A percentile compares a stretch with the other conserved stretches of the same genome.
Evolutionary conservation across 257 asterid genomes (phyloP).

Genomic region (Penstemon eatonii): DNA sequence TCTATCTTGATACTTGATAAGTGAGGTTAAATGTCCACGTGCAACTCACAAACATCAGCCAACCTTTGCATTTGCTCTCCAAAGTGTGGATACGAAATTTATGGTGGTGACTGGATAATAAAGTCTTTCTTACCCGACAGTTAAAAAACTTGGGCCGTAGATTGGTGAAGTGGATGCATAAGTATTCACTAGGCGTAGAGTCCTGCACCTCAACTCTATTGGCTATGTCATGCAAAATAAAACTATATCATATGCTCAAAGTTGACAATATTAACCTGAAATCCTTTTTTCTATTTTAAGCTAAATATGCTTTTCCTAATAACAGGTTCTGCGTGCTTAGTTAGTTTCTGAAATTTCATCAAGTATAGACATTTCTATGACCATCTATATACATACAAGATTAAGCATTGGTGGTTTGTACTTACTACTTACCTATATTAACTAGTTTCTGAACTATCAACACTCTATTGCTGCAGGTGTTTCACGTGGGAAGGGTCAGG

Average conservation of each 20-base stretch:
- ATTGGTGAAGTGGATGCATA: neutral
- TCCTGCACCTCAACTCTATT: slow-evolving; percentile 12
- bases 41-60: slow-evolving; percentile 2
- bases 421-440: slow-evolving; percentile 3
- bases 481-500: slow-evolving; percentile 98
- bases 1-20: neutral
- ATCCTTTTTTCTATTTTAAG: neutral
- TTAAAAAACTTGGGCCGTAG: neutral
- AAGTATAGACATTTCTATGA: slow-evolving; percentile 13
- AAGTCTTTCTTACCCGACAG: neutral
- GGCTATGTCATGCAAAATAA: slow-evolving; percentile 10
- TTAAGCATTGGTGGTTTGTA: slow-evolving; percentile 11
- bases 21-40: neutral
- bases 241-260: neutral
- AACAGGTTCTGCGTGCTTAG: neutral
- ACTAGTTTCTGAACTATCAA: slow-evolving; percentile 26
- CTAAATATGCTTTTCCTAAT: neutral
- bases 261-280: neutral
- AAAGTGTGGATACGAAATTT: slow-evolving; percentile 2
- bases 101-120: slow-evolving; percentile 1
- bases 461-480: slow-evolving; percentile 62
- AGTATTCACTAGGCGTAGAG: neutral
- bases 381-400: neutral
- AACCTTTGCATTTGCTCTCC: slow-evolving; percentile 14
- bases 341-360: slow-evolving; percentile 3